Percentiles rank a stretch among this genome's conserved stretches.
These are phyloP conservation scores for Schizothecium vesticola DNA, from an alignment of 495 filamentous ascomycete genomes.

Conservation along the genomic window DNA sequence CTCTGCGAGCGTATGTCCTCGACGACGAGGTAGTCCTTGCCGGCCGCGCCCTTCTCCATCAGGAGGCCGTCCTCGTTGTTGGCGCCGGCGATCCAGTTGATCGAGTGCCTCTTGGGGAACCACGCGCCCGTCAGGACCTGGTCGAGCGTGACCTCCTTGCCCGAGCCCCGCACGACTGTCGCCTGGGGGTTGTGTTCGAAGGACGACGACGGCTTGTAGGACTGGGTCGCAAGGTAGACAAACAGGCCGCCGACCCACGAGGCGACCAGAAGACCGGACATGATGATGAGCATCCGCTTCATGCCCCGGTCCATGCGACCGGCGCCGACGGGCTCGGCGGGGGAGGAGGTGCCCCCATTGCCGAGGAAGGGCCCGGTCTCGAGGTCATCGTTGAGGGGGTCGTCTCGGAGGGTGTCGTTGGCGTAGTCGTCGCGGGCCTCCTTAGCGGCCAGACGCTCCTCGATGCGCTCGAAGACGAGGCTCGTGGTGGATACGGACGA, in stretches of 20 bases:
- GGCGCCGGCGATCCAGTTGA: conserved; percentile 84
- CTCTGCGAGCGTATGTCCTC: conserved; percentile 66
- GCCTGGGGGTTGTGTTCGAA: conserved; percentile 63
- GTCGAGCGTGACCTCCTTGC: conserved; percentile 74
- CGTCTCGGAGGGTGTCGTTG: conserved; percentile 43
- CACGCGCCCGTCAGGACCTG: conserved; percentile 72
- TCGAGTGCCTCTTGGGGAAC: conserved; percentile 59
- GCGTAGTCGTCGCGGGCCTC: conserved; percentile 38
- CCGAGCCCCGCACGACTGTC: conserved; percentile 57
- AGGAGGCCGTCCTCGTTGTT: conserved; percentile 82
- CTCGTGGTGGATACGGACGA: conserved; percentile 73
- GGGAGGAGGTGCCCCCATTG: conserved; percentile 8
- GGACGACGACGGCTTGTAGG: conserved; percentile 57
- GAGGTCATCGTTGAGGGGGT: conserved; percentile 34
- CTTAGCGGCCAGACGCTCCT: conserved; percentile 38
- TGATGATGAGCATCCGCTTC: conserved; percentile 61
- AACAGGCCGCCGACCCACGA: conserved; percentile 77
- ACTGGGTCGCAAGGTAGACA: conserved; percentile 62
- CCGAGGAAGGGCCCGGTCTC: conserved; percentile 44
- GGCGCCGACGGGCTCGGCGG: conserved; percentile 15
- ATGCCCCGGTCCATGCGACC: conserved; percentile 52
- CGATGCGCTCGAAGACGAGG: conserved; percentile 68
- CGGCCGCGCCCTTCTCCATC: conserved; percentile 55
- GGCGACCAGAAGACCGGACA: conserved; percentile 61
- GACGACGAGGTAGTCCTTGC: conserved; percentile 72